Evolutionary conservation across 257 asterid genomes (phyloP).

Genomic region (Solanum chilense): DNA sequence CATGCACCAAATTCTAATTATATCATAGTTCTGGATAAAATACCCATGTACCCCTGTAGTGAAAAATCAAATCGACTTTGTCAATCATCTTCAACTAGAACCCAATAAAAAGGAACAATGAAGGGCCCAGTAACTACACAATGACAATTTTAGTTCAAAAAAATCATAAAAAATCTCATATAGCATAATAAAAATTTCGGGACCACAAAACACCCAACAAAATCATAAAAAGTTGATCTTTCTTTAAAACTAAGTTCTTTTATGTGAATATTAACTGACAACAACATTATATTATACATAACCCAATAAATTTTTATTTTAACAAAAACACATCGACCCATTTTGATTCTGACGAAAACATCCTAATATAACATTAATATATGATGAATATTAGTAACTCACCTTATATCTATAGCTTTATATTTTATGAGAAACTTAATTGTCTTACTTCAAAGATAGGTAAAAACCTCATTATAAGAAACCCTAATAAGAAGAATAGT

Average conservation of each 20-base stretch:
- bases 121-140: not conserved
- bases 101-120: not conserved
- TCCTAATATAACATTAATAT: too few relatives aligned
- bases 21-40: too few relatives aligned
- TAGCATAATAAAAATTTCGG: not conserved
- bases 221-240: too few relatives aligned
- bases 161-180: not conserved
- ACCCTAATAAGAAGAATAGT: too few relatives aligned
- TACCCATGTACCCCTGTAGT: too few relatives aligned
- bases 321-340: not conserved
- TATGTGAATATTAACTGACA: not conserved
- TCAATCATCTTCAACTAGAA: not conserved
- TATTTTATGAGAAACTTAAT: too few relatives aligned
- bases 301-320: not conserved
- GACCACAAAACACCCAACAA: not conserved
- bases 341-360: not conserved
- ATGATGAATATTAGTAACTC: too few relatives aligned
- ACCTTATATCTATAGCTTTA: too few relatives aligned
- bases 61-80: not conserved
- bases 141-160: not conserved
- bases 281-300: too few relatives aligned
- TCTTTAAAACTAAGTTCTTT: not conserved
- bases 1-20: too few relatives aligned
- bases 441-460: too few relatives aligned
- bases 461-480: too few relatives aligned